Percentiles rank a stretch among this genome's conserved stretches.
These are phyloP conservation scores for Arabidopsis arenosa DNA, from an alignment of 345 rosid species.

Conservation along the genomic window DNA sequence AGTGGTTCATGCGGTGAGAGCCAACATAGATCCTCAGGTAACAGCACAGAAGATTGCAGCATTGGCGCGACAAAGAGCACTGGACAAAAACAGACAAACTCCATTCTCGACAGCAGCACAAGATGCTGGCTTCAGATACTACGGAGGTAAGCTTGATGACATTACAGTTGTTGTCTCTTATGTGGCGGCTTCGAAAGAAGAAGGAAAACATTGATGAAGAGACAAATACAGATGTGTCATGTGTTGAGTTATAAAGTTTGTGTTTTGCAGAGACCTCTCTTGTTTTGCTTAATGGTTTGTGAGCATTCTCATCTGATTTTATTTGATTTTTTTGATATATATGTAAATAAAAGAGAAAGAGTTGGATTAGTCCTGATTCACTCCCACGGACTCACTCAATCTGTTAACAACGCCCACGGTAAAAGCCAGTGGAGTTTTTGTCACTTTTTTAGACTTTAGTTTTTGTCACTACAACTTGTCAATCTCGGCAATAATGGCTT, in stretches of 20 bases:
- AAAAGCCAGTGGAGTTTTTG: constrained; percentile 18
- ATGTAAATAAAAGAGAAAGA: constrained; percentile 40
- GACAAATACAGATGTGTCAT: constrained; percentile 24
- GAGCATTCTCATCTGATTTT: constrained; percentile 33
- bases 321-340: constrained; percentile 41
- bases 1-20: constrained; percentile 94
- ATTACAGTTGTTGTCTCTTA: constrained; percentile 97
- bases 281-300: constrained; percentile 39
- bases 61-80: constrained; percentile 94
- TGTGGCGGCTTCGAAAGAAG: constrained; percentile 58
- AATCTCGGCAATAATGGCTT: too few species aligned
- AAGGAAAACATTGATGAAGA: constrained; percentile 28
- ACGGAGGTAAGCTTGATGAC: constrained; percentile 99
- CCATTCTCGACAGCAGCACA: constrained; percentile 99
- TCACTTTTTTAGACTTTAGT: not conserved
- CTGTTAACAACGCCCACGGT: constrained; percentile 21
- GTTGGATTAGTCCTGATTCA: constrained; percentile 18
- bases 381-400: constrained; percentile 20
- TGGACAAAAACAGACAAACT: constrained; percentile 86
- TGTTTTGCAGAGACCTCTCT: constrained; percentile 34
- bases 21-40: constrained; percentile 83
- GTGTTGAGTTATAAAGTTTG: constrained; percentile 33
- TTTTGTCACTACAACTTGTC: not conserved
- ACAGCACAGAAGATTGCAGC: constrained; percentile 99
- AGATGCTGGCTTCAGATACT: constrained; percentile 96